A percentile compares a stretch with the other conserved stretches of the same genome.
These are phyloP conservation scores for Saccharomyces hybrid DNA, from an alignment of 1,139 yeast species.

Conservation along the genomic window DNA sequence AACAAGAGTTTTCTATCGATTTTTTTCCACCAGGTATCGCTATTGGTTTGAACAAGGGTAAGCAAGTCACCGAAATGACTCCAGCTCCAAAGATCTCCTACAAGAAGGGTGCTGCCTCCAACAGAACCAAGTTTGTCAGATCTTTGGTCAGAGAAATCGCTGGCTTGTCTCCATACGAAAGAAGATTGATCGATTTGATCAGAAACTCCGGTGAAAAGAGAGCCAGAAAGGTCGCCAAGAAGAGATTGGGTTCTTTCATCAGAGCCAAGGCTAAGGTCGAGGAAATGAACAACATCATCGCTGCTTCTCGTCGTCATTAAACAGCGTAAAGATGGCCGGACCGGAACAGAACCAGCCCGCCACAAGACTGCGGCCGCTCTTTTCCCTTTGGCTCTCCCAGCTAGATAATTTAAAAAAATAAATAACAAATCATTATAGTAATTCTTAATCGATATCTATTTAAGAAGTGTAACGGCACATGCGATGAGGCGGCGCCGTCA, in stretches of 20 bases:
- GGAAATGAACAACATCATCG: too few relatives aligned
- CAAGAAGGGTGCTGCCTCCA: too few relatives aligned
- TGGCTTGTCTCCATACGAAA: too few relatives aligned
- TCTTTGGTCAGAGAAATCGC: too few relatives aligned
- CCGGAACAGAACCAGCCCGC: not conserved
- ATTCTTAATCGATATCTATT: not conserved
- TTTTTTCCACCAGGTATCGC: conserved; percentile 63
- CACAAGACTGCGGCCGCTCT: not conserved
- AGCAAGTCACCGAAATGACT: conserved; percentile 50
- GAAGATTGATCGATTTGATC: too few relatives aligned
- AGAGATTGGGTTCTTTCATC: too few relatives aligned
- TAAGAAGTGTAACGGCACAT: not conserved
- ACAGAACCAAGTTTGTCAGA: too few relatives aligned
- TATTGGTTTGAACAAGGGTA: conserved; percentile 98
- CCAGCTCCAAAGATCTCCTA: too few relatives aligned
- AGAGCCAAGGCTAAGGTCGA: too few relatives aligned
- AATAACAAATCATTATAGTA: not conserved
- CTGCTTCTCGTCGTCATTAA: too few relatives aligned
- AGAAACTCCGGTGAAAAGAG: too few relatives aligned
- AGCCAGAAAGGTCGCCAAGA: too few relatives aligned
- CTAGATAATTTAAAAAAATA: not conserved
- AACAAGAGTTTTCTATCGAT: not conserved
- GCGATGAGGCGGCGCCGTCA: not conserved
- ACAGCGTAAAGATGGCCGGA: conserved; percentile 1
- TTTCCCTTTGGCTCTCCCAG: not conserved